Percentiles rank a stretch among this genome's conserved stretches.
Evolutionary conservation across 129 eudicot genomes (phyloP).

Genomic region (sunflower (Helianthus annuus)): HanXRQr2.0-SUNRISE NC_035448.2:19674921-19675420

Average conservation of each 20-base stretch:
- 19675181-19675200: constrained; percentile 80
- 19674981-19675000: constrained; percentile 60
- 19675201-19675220: constrained; percentile 87
- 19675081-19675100: constrained; percentile 80
- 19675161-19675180: constrained; percentile 68
- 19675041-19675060: constrained; percentile 65
- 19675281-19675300: constrained; percentile 63
- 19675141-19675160: constrained; percentile 80
- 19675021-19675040: constrained; percentile 55
- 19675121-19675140: constrained; percentile 63
- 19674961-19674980: constrained; percentile 58
- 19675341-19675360: constrained; percentile 67
- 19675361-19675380: constrained; percentile 95
- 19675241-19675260: constrained; percentile 79
- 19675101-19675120: constrained; percentile 52
- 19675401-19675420: constrained; percentile 60
- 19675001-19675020: constrained; percentile 84
- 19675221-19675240: constrained; percentile 78
- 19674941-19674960: constrained; percentile 86
- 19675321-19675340: constrained; percentile 62
- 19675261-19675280: constrained; percentile 55
- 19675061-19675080: constrained; percentile 74
- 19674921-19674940: constrained; percentile 76
- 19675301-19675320: constrained; percentile 90
- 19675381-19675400: constrained; percentile 75